Conservation (phyloP, 495 filamentous ascomycete species). For the Neurospora sp. region DNA sequence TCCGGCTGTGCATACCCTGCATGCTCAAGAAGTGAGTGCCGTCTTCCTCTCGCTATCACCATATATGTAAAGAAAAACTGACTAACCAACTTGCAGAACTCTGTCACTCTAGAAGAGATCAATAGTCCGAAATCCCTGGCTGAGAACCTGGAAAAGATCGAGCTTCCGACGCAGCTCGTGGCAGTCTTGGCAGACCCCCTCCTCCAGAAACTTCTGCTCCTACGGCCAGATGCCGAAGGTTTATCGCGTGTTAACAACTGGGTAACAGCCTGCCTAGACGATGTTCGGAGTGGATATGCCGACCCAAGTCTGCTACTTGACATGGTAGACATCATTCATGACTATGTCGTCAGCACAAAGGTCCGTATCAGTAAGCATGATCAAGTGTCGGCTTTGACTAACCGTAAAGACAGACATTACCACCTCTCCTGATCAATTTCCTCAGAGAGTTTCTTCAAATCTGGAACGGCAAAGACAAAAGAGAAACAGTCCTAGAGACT, state of each 20-base stretch:
- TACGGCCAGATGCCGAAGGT: slow-evolving; percentile 50
- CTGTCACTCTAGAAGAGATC: slow-evolving; percentile 69
- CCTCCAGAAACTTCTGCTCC: slow-evolving; percentile 62
- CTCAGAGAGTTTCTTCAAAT: slow-evolving; percentile 46
- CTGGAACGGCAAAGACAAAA: slow-evolving; percentile 61
- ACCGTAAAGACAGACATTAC: slow-evolving; percentile 41
- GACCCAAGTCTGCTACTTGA: slow-evolving; percentile 40
- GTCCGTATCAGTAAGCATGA: slow-evolving; percentile 27
- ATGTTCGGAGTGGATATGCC: slow-evolving; percentile 45
- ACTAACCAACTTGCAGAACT: slow-evolving; percentile 29
- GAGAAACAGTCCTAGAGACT: slow-evolving; percentile 52
- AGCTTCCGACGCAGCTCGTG: slow-evolving; percentile 71
- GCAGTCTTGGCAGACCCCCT: slow-evolving; percentile 67
- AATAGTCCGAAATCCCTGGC: slow-evolving; percentile 64
- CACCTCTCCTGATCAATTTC: slow-evolving; percentile 52
- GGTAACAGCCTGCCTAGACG: slow-evolving; percentile 50
- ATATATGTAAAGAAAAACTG: neutral
- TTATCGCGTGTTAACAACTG: slow-evolving; percentile 54
- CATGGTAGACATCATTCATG: slow-evolving; percentile 47
- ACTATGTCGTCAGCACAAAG: slow-evolving; percentile 55
- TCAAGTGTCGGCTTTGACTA: neutral
- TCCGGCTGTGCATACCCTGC: slow-evolving; percentile 64
- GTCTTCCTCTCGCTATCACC: slow-evolving; percentile 7
- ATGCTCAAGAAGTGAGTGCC: slow-evolving; percentile 50
- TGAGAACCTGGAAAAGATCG: slow-evolving; percentile 65